Base-by-base conservation (phyloP, 2,329 filamentous ascomycete species). In the Beauveria varroae region DNA sequence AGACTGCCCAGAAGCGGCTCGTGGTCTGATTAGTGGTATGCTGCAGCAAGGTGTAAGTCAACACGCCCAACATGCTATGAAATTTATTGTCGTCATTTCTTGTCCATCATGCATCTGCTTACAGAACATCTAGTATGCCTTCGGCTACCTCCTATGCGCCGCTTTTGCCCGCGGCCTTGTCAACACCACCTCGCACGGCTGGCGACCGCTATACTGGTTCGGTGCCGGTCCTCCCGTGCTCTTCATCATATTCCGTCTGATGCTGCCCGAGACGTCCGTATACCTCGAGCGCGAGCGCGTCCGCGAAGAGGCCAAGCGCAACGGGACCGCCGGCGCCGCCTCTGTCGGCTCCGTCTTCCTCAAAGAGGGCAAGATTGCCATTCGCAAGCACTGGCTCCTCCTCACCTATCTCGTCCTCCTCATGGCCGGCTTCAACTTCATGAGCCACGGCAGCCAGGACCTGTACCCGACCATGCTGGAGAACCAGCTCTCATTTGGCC, bases 381-480 rank as follows among this genome's bases (percentile, higher is more conserved):
- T 96, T 34, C 87, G 85, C 73, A 83, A 85, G 12, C 90, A 96
- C 73, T 96, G 92, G 92, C 65, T 91, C 16, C 74, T 96, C 2
- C 78, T 96, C 61, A 77, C 86, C 41, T 96, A 96, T 74, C 79
- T 96, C 62, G 90, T 96, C 7, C 78, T 96, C 22, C 79, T 96
- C 44, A 96, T 96, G 90, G 88, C 90, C 1, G 91, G 91, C 4
- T 95, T 96, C 79, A 96, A 96, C 75, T 96, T 95, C 71, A 92
- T 95, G 89, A 89, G 86, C 20, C 90, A 93, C 70, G 89, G 89
- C 59, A 88, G 85, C 24, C 73, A 89, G 71, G 83, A 85, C 66
- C 70, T 86, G 30, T 86, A 86, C 66, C 83, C 83, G 2, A 85
- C 82, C 22, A 80, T 86, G 80, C 70, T 86, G 26, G 71, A 76